Base-by-base conservation (phyloP, 352 stramenopile genomes). In the Globisporangium cystogenes region DNA sequence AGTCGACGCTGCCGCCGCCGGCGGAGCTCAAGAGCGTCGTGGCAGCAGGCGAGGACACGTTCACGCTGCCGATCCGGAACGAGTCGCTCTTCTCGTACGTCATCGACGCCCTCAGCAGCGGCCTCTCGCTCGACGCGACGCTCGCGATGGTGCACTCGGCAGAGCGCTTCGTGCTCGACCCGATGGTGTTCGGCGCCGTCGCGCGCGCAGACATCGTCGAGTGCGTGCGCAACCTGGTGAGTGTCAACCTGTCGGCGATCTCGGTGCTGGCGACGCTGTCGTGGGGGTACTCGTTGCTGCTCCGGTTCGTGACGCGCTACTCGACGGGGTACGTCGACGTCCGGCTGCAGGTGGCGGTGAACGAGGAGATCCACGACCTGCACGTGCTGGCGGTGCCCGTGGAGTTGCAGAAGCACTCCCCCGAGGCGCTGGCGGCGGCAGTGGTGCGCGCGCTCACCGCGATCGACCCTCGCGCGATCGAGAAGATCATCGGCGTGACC, bases 361-460 rank as follows among this genome's bases (percentile, higher is more conserved):
- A 78, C 49, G 68, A 82, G 47, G 68, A 78, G 11, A 37, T 77
- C 45, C 60, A 78, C n/a, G 68, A 82, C 24, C 36, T 82, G n/a
- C 71, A 82, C 37, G 36, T 82, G 29, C 40, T 82, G 1, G 62
- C 71, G 3, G 31, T 82, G 6, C 59, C 71, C 2, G 29, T 82
- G 2, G 68, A 76, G 10, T 51, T 55, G 5, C 49, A 60, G n/a
- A 66, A 66, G 21, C 70, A 76, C 51, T 64, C 50, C 4, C 53
- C 62, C 10, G 67, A 75, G n/a, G 39, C 63, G 6, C 37, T 82
- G 4, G 46, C 52, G 12, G 43, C 44, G 0, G 42, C 58, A 24
- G 36, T 82, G 20, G 53, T 70, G 12, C 62, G 59, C 23, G 41
- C 56, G n/a, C 52, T 82, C n/a, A 64, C 51, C 5, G 55, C 56